A percentile compares a stretch with the other conserved stretches of the same genome.
These are phyloP conservation scores for Betula pendula DNA, from an alignment of 306 rosid species.

Conservation along the genomic window DNA sequence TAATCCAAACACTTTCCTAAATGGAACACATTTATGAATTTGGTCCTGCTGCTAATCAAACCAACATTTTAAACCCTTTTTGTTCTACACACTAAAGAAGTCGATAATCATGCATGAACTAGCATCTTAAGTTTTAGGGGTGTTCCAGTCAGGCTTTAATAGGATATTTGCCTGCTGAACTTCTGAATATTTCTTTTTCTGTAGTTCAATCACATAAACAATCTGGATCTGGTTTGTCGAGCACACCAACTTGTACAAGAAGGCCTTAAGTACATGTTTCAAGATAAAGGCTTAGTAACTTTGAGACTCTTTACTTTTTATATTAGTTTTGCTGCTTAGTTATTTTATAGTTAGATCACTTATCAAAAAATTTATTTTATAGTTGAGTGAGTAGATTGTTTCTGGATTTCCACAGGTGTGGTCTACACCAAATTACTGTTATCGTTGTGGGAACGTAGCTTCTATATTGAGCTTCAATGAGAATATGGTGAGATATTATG, in stretches of 20 bases:
- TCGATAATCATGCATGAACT: too few species aligned
- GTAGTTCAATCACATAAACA: conserved; percentile 95
- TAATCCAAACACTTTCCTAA: too few species aligned
- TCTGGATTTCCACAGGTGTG: conserved; percentile 67
- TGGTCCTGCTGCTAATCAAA: too few species aligned
- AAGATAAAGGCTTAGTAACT: conserved; percentile 98
- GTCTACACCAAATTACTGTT: conserved; percentile 98
- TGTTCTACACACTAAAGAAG: too few species aligned
- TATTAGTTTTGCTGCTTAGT: neutral
- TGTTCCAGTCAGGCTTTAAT: too few species aligned
- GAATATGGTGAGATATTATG: conserved; percentile 64
- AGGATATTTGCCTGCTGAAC: conserved; percentile 17
- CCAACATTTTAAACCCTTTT: too few species aligned
- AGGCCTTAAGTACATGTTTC: conserved; percentile 99
- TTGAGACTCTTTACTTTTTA: conserved; percentile 47
- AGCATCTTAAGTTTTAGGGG: too few species aligned
- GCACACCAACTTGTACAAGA: conserved; percentile 99
- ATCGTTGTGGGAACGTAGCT: conserved; percentile 96
- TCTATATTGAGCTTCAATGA: conserved; percentile 95
- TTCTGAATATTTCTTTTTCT: conserved; percentile 27
- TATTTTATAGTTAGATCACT: conserved; percentile 1
- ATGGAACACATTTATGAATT: too few species aligned
- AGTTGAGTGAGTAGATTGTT: conserved; percentile 17
- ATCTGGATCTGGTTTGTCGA: conserved; percentile 95
- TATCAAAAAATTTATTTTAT: neutral